Base-by-base conservation (phyloP, 305 asterid genomes). In the Solanum hybrid region DNA sequence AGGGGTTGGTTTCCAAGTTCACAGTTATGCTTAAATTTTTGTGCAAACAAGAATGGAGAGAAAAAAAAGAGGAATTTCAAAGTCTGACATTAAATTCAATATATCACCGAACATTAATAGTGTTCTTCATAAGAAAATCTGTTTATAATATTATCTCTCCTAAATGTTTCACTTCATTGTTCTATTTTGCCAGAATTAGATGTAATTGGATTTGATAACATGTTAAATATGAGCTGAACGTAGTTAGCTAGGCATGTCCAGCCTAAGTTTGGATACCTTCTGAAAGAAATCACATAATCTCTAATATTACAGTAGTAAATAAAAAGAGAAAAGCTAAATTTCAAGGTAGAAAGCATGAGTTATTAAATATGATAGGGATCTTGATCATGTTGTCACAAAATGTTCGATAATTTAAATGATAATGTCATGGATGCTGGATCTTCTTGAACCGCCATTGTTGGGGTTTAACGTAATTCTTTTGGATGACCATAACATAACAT, bases 381-480 rank as follows among this genome's bases (percentile, higher is more conserved):
- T 68, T 68, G 75, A 10, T 70, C 32, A 70, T 10, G 17, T 70
- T 24, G 32, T 70, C 77, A 70, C 79, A 29, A 75, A 75, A 75
- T 29, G n/a, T 29, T 29, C 10, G 22, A 75, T 17, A 12, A 75
- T 86, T 14, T 88, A 90, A 31, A 89, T 91, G 36, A 90, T 91
- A 39, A 93, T 93, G 81, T 93, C 93, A 89, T 90, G 94, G 61
- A 91, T 93, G 87, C 93, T 93, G 36, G 94, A 90, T 93, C 92
- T 91, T 51, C 92, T 90, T 78, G 91, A 86, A 29, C 90, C 92
- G 68, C 92, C 89, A 33, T 88, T 93, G 89, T 88, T 93, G 1
- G 94, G 70, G 9, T 57, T 57, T 57, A 57, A 57, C 70, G 24
- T 57, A 57, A 57, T 57, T 57, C 70, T 57, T 57, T 17, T 57